Percentiles rank a stretch among this genome's conserved stretches.
phyloP scores from a whole-genome alignment of 2,329 filamentous ascomycete genomes.

The Neurospora crassa region DNA sequence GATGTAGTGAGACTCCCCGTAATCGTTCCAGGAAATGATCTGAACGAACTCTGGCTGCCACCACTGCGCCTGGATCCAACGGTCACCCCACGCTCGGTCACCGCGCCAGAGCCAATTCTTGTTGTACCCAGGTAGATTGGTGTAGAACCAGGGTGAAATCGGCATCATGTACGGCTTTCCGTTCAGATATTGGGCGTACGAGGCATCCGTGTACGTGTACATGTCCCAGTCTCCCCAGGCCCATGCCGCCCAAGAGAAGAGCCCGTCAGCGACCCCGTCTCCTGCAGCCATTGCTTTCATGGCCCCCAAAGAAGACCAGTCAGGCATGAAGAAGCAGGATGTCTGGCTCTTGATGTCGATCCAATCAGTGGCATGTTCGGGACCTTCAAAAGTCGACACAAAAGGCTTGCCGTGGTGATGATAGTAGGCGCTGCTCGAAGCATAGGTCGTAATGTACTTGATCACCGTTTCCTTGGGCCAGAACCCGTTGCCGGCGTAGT shows the following conservation, averaged over 20 bases:
- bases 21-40: conserved; percentile 26
- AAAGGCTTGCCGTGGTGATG: conserved; percentile 22
- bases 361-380: conserved; percentile 33
- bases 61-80: conserved; percentile 32
- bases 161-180: conserved; percentile 40
- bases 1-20: conserved; percentile 37
- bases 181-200: conserved; percentile 9
- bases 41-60: conserved; percentile 30
- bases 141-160: conserved; percentile 36
- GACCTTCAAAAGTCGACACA: conserved; percentile 35
- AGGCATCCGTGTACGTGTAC: conserved; percentile 14
- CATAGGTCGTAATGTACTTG: conserved; percentile 7
- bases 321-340: conserved; percentile 34
- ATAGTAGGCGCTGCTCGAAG: conserved; percentile 9
- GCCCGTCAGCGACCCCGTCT: conserved; percentile 22
- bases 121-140: conserved; percentile 27
- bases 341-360: conserved; percentile 28
- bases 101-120: conserved; percentile 41
- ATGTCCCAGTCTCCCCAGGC: conserved; percentile 18
- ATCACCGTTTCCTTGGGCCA: background rate
- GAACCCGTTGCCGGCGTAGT: conserved; percentile 5
- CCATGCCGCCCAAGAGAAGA: conserved; percentile 31
- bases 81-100: conserved; percentile 42
- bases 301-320: conserved; percentile 31
- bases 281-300: conserved; percentile 16